Conservation (phyloP, 768 basidiomycete genomes). For the Mycena floridula region DNA sequence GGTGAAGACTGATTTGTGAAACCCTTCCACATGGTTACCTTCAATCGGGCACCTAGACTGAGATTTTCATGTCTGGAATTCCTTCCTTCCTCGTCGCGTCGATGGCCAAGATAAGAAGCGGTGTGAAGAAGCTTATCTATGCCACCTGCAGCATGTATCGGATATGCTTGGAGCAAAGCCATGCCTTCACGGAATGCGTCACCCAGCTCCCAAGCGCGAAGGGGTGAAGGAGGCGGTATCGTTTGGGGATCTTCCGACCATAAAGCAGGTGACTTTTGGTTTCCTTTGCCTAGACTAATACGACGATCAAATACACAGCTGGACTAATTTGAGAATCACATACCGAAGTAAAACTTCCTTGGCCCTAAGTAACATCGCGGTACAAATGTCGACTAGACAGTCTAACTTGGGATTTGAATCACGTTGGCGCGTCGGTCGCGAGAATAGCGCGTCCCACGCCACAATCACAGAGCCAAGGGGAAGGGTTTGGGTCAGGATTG, state of each 20-base stretch:
- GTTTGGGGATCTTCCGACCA: conserved; percentile 44
- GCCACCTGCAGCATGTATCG: conserved; percentile 59
- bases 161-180: conserved; percentile 58
- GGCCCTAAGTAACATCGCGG: conserved; percentile 59
- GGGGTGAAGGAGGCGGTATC: conserved; percentile 33
- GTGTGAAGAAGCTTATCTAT: conserved; percentile 67
- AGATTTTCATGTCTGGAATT: conserved; percentile 24
- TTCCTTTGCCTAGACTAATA: conserved; percentile 48
- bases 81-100: conserved; percentile 36
- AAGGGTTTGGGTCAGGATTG: conserved; percentile 68
- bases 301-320: background rate
- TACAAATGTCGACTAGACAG: conserved; percentile 63
- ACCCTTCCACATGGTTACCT: conserved; percentile 61
- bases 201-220: conserved; percentile 44
- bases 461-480: conserved; percentile 52
- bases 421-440: conserved; percentile 48
- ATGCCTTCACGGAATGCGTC: conserved; percentile 67
- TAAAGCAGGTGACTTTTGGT: conserved; percentile 35
- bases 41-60: conserved; percentile 51
- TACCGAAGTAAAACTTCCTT: conserved; percentile 52
- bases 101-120: conserved; percentile 51
- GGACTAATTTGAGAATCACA: conserved; percentile 13
- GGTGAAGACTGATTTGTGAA: conserved; percentile 47
- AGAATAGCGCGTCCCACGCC: conserved; percentile 70
- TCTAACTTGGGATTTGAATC: conserved; percentile 59